phyloP scores from a whole-genome alignment of 2,329 filamentous ascomycete genomes.

The Pseudocercospora eumusae region DNA sequence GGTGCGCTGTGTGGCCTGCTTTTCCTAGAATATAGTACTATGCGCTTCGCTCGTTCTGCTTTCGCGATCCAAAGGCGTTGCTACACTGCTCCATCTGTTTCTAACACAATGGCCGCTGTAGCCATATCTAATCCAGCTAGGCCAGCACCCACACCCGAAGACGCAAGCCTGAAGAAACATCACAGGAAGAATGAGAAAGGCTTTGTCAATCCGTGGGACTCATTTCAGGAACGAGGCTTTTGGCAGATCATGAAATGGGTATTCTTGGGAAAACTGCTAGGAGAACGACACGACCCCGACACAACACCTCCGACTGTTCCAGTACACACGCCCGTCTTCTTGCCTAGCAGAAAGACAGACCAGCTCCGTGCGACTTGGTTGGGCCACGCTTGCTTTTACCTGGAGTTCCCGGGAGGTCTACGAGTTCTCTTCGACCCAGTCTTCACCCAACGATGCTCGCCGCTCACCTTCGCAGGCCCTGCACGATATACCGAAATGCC shows the following conservation, averaged over 20 bases:
- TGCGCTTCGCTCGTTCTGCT: constrained; percentile 14
- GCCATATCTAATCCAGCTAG: constrained; percentile 44
- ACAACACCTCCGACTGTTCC: constrained; percentile 66
- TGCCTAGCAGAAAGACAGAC: constrained; percentile 58
- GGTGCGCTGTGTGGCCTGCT: not conserved
- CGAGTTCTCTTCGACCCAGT: constrained; percentile 92
- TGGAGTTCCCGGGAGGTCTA: constrained; percentile 84
- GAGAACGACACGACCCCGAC: constrained; percentile 57
- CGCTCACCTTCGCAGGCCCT: constrained; percentile 68
- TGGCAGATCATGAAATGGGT: constrained; percentile 43
- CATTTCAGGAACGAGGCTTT: constrained; percentile 46
- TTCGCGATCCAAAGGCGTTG: constrained; percentile 5
- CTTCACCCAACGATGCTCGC: constrained; percentile 83
- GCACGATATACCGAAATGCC: constrained; percentile 77
- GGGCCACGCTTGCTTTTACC: constrained; percentile 89
- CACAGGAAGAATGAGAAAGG: constrained; percentile 56
- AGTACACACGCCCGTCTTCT: constrained; percentile 67
- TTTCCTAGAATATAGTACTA: no score
- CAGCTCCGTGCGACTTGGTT: constrained; percentile 87
- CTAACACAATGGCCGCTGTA: constrained; percentile 35
- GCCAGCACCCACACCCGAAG: constrained; percentile 45
- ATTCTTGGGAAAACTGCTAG: constrained; percentile 50
- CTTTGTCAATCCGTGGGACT: constrained; percentile 61
- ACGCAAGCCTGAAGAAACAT: constrained; percentile 51
- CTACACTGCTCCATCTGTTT: not conserved